These are phyloP conservation scores for Deakozyma indianensis DNA, from an alignment of 805 yeast genomes.

Conservation along the genomic window DNA sequence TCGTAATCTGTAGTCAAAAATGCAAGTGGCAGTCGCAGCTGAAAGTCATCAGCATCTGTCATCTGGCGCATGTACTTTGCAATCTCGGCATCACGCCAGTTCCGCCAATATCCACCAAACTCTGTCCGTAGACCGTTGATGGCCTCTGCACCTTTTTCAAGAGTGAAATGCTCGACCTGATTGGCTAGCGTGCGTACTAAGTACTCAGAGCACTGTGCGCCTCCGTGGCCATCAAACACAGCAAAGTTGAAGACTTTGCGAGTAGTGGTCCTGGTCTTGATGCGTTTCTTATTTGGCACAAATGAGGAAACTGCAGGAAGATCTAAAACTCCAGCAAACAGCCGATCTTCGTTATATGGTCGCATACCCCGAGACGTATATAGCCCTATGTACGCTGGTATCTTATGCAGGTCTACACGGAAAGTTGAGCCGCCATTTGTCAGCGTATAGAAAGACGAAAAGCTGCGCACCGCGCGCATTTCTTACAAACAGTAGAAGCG, in stretches of 20 bases:
- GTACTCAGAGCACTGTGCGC: conserved; percentile 54
- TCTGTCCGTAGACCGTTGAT: conserved; percentile 39
- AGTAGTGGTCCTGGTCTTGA: conserved; percentile 5
- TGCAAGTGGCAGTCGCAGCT: conserved; percentile 45
- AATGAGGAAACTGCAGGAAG: conserved; percentile 24
- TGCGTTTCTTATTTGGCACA: conserved; percentile 11
- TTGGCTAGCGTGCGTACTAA: conserved; percentile 38
- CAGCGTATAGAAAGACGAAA: background rate
- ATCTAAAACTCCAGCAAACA: conserved; percentile 46
- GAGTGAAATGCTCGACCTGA: conserved; percentile 32
- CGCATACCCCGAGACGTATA: conserved; percentile 63
- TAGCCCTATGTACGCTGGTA: conserved; percentile 72
- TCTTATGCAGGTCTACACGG: conserved; percentile 20
- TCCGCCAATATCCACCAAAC: conserved; percentile 76
- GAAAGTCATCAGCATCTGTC: conserved; percentile 37
- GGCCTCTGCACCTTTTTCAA: conserved; percentile 28
- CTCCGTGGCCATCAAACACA: conserved; percentile 94
- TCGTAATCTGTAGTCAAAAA: conserved; percentile 54
- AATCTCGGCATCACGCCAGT: conserved; percentile 43
- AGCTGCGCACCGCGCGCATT: background rate
- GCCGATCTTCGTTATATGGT: conserved; percentile 67
- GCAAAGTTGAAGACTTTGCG: conserved; percentile 49
- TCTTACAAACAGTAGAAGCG: too few species aligned
- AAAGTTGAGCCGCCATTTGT: background rate
- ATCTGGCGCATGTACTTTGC: conserved; percentile 20